Evolutionary conservation across 441 rosid genomes (phyloP).

Genomic region (Mallotus repandus): DNA sequence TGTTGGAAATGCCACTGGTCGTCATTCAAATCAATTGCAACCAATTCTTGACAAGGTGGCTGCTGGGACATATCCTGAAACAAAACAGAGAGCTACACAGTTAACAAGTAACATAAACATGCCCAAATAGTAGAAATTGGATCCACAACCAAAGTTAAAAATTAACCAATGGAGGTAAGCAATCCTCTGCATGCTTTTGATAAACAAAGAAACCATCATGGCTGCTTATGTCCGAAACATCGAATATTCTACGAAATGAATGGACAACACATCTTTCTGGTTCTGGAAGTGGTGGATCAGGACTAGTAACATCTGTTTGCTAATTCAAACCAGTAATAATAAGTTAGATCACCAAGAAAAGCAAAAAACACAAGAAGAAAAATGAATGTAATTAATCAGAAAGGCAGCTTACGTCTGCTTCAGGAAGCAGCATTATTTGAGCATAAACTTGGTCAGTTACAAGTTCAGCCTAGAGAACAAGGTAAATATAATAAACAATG

Average conservation of each 20-base stretch:
- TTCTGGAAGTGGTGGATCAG: slow-evolving; percentile 70
- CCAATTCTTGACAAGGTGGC: slow-evolving; percentile 97
- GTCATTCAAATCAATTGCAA: slow-evolving; percentile 85
- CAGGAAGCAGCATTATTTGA: slow-evolving; percentile 86
- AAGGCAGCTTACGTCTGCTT: slow-evolving; percentile 50
- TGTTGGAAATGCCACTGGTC: slow-evolving; percentile 94
- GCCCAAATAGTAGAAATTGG: neutral
- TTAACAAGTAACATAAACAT: neutral
- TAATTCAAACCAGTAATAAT: slow-evolving; percentile 29
- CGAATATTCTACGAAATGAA: slow-evolving; percentile 92
- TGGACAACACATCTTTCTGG: slow-evolving; percentile 75
- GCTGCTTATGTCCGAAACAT: slow-evolving; percentile 97
- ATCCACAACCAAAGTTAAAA: slow-evolving; percentile 14
- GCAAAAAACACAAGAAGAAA: neutral
- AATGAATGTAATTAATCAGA: neutral
- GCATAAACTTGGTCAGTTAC: slow-evolving; percentile 96
- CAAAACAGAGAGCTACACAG: slow-evolving; percentile 17
- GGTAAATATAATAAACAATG: slow-evolving; percentile 20
- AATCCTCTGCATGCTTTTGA: slow-evolving; percentile 96
- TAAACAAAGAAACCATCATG: slow-evolving; percentile 98
- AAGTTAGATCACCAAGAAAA: neutral
- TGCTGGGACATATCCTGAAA: slow-evolving; percentile 94
- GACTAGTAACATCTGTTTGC: slow-evolving; percentile 70
- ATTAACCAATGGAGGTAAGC: slow-evolving; percentile 89
- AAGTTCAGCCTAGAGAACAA: slow-evolving; percentile 71